phyloP scores from a whole-genome alignment of 176 grass and related monocot genomes.

The Phoenix dactylifera region DNA sequence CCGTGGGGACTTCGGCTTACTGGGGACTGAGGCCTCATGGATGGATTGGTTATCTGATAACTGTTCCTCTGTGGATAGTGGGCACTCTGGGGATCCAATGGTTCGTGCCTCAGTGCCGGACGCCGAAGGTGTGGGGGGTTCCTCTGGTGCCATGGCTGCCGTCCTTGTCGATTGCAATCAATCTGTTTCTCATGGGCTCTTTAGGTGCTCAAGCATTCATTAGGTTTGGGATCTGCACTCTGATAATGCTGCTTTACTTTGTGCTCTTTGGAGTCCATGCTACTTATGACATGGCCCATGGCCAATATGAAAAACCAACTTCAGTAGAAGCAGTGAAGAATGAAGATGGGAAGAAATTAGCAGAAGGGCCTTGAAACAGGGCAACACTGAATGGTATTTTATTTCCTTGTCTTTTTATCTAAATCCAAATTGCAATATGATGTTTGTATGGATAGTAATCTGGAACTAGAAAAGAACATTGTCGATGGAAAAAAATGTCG shows the following conservation, averaged over 20 bases:
- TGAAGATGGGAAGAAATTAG: not conserved
- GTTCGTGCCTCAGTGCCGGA: constrained; percentile 37
- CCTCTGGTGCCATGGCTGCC: constrained; percentile 89
- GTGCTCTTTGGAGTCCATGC: constrained; percentile 76
- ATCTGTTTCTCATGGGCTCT: constrained; percentile 96
- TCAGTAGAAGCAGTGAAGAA: constrained; percentile 6
- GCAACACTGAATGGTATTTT: too few relatives aligned
- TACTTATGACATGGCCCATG: constrained; percentile 79
- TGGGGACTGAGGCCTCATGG: constrained; percentile 45
- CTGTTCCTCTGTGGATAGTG: constrained; percentile 53
- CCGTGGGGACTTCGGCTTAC: constrained; percentile 53
- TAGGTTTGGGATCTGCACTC: constrained; percentile 60
- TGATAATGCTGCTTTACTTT: constrained; percentile 82
- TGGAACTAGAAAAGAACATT: too few relatives aligned
- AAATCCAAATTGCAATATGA: too few relatives aligned
- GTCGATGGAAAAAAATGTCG: too few relatives aligned
- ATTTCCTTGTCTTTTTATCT: too few relatives aligned
- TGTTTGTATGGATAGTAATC: too few relatives aligned
- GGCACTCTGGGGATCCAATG: constrained; percentile 66
- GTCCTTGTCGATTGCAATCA: constrained; percentile 87
- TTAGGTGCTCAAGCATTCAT: constrained; percentile 57
- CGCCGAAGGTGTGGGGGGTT: constrained; percentile 81
- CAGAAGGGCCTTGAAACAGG: not conserved
- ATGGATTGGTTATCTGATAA: constrained; percentile 48
- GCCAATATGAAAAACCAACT: constrained; percentile 6